phyloP scores from a whole-genome alignment of 1,284 basidiomycete species.

The Inonotus obliquus region DNA sequence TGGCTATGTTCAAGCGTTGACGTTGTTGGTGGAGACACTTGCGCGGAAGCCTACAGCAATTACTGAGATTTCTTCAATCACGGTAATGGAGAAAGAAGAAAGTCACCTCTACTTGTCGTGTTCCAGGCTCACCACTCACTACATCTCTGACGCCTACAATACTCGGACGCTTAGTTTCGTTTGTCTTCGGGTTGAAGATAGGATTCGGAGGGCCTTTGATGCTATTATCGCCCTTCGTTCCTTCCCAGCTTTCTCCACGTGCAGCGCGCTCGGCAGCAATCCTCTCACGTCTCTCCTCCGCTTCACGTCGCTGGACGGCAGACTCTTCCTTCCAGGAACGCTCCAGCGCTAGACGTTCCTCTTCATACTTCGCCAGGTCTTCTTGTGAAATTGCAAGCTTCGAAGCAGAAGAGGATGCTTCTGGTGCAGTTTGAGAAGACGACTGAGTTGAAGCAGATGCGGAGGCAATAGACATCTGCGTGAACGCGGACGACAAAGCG shows the following conservation, averaged over 20 bases:
- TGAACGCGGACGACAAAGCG: constrained; percentile 15
- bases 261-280: constrained; percentile 53
- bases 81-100: neutral
- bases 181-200: constrained; percentile 5
- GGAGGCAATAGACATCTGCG: constrained; percentile 6
- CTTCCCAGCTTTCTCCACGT: constrained; percentile 31
- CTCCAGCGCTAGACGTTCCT: constrained; percentile 66
- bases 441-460: neutral
- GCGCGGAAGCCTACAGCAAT: neutral
- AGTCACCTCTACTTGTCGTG: neutral
- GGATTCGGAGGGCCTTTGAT: constrained; percentile 22
- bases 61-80: neutral
- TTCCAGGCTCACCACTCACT: constrained; percentile 39
- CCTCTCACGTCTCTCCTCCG: constrained; percentile 64
- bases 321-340: constrained; percentile 71
- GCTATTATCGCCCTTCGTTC: constrained; percentile 20
- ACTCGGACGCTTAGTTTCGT: constrained; percentile 23
- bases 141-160: constrained; percentile 43
- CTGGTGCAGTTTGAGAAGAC: neutral
- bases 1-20: constrained; percentile 42
- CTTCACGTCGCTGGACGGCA: constrained; percentile 68
- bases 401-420: neutral
- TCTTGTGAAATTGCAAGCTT: constrained; percentile 5
- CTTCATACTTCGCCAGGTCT: constrained; percentile 42
- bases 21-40: constrained; percentile 23